Conservation (phyloP, 108 stramenopile genomes). For the Mayamaea pseudoterrestris region DNA sequence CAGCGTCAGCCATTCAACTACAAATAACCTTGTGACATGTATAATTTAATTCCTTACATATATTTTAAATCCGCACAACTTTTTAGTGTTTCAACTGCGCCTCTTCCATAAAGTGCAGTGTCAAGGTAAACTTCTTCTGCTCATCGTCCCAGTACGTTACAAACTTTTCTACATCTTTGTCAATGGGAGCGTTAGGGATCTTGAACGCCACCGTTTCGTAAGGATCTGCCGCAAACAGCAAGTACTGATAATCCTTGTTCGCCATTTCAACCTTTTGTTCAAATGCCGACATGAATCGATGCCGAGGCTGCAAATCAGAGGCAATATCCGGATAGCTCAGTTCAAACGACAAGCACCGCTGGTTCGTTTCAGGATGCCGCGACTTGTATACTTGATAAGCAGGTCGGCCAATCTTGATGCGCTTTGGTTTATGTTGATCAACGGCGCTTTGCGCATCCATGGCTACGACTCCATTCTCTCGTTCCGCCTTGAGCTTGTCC, state of each 20-base stretch:
- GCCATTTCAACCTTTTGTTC: conserved; percentile 97
- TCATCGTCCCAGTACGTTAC: conserved; percentile 93
- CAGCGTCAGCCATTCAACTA: too few relatives aligned
- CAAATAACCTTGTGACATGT: too few relatives aligned
- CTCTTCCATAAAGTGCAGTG: conserved; percentile 63
- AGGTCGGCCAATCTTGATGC: conserved; percentile 94
- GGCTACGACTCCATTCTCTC: conserved; percentile 3
- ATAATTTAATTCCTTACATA: too few relatives aligned
- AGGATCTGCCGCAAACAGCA: conserved; percentile 96
- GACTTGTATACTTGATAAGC: conserved; percentile 97
- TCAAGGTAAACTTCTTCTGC: conserved; percentile 83
- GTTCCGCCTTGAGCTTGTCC: conserved; percentile 57
- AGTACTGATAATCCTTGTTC: conserved; percentile 91
- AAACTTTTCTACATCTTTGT: conserved; percentile 85
- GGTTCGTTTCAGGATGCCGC: conserved; percentile 72
- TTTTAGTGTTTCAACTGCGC: neutral
- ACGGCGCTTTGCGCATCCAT: neutral
- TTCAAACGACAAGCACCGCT: conserved; percentile 90
- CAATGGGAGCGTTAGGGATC: conserved; percentile 93
- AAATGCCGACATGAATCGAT: conserved; percentile 99
- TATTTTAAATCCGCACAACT: too few relatives aligned
- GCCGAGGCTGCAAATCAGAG: conserved; percentile 87
- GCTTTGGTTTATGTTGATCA: conserved; percentile 25
- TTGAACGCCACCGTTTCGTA: conserved; percentile 99
- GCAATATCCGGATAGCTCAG: conserved; percentile 94